These are phyloP conservation scores for Candida buenavistaensis DNA, from an alignment of 1,139 yeast species.

Conservation along the genomic window DNA sequence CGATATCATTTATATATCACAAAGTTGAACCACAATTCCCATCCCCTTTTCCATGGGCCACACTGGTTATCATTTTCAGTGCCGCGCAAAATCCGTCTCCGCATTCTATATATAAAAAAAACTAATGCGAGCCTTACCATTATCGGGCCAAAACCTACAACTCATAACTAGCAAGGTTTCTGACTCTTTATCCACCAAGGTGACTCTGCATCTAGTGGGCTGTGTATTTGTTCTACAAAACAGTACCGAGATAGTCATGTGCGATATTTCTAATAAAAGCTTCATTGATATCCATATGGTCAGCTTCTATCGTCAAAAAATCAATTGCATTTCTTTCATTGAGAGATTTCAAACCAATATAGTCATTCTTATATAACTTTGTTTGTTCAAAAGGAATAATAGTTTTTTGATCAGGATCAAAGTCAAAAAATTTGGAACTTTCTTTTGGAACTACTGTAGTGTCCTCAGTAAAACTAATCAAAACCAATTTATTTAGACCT, in stretches of 20 bases:
- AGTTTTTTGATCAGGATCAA: constrained; percentile 42
- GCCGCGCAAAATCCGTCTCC: too few relatives aligned
- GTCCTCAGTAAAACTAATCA: constrained; percentile 62
- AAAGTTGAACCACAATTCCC: too few relatives aligned
- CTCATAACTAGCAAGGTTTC: too few relatives aligned
- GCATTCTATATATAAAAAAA: too few relatives aligned
- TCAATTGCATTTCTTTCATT: constrained; percentile 43
- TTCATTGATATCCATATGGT: constrained; percentile 65
- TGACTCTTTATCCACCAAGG: too few relatives aligned
- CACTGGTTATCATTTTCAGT: too few relatives aligned
- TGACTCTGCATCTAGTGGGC: too few relatives aligned
- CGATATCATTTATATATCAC: too few relatives aligned
- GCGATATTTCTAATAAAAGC: constrained; percentile 43
- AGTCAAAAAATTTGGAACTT: constrained; percentile 66
- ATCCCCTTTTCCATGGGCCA: too few relatives aligned
- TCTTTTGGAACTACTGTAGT: constrained; percentile 72
- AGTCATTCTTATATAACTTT: constrained; percentile 48
- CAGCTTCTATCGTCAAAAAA: constrained; percentile 55
- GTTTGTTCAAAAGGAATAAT: constrained; percentile 52
- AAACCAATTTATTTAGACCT: constrained; percentile 50
- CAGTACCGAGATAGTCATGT: constrained; percentile 34
- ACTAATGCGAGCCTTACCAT: too few relatives aligned
- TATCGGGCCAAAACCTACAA: too few relatives aligned
- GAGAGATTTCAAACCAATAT: constrained; percentile 58
- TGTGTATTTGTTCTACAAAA: too few relatives aligned